Evolutionary conservation across 768 basidiomycete genomes (phyloP).

Genomic region (Mycena crocata): DNA sequence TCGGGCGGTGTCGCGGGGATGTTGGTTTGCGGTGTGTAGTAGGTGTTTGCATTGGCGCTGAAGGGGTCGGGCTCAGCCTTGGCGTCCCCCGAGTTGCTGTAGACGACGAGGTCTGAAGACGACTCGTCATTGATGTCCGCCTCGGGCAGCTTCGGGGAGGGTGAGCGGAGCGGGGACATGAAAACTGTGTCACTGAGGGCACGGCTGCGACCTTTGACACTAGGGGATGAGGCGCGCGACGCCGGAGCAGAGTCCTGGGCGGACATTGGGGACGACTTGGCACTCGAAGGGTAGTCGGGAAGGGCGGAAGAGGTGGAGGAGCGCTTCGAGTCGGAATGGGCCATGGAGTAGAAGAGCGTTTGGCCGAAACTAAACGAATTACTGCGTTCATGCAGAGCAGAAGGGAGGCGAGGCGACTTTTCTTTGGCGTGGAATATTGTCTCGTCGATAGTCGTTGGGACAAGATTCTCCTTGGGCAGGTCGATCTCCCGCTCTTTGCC

Average conservation of each 20-base stretch:
- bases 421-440: slow-evolving; percentile 59
- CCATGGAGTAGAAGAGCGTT: slow-evolving; percentile 68
- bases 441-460: slow-evolving; percentile 50
- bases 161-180: slow-evolving; percentile 63
- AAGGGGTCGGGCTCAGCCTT: slow-evolving; percentile 77
- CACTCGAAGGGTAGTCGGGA: slow-evolving; percentile 28
- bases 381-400: slow-evolving; percentile 64
- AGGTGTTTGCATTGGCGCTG: slow-evolving; percentile 76
- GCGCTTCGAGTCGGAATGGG: slow-evolving; percentile 38
- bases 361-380: slow-evolving; percentile 79
- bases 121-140: slow-evolving; percentile 75
- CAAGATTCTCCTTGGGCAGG: slow-evolving; percentile 35
- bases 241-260: slow-evolving; percentile 35
- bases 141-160: slow-evolving; percentile 58
- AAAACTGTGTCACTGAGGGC: slow-evolving; percentile 75
- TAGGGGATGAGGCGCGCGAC: slow-evolving; percentile 41
- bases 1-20: slow-evolving; percentile 75
- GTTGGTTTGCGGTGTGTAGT: slow-evolving; percentile 81
- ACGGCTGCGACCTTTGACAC: slow-evolving; percentile 57
- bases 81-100: slow-evolving; percentile 36
- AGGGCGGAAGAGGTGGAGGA: slow-evolving; percentile 32
- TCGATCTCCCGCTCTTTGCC: slow-evolving; percentile 48
- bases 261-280: slow-evolving; percentile 45
- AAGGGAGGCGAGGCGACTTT: slow-evolving; percentile 49
- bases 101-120: slow-evolving; percentile 59